phyloP scores from a whole-genome alignment of 805 yeast species.

The Kuraishia cidri region DNA sequence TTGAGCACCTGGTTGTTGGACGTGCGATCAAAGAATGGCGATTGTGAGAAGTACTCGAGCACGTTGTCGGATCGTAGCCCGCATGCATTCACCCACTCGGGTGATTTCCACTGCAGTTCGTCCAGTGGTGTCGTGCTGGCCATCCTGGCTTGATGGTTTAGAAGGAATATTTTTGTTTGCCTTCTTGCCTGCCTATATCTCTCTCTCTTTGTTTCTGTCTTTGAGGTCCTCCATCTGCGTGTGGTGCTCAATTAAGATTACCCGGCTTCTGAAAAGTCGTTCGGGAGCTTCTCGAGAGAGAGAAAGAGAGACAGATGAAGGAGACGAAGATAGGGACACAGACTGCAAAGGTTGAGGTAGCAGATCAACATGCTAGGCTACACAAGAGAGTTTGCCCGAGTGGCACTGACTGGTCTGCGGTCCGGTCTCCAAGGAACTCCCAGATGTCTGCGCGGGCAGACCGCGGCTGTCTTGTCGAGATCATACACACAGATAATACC shows the following conservation, averaged over 20 bases:
- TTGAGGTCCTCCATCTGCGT: not conserved
- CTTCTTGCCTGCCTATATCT: not conserved
- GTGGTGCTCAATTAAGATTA: no score
- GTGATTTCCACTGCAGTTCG: slow-evolving; percentile 94
- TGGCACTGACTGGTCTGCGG: no score
- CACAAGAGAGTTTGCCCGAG: no score
- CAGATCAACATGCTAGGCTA: no score
- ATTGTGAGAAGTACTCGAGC: slow-evolving; percentile 83
- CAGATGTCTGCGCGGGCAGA: no score
- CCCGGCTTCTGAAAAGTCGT: no score
- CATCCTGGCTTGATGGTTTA: not conserved
- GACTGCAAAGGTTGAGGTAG: no score
- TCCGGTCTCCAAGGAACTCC: no score
- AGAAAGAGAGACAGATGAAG: no score
- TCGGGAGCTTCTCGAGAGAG: no score
- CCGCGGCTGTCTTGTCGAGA: not conserved
- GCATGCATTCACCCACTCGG: slow-evolving; percentile 91
- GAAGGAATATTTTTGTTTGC: not conserved
- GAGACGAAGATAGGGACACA: no score
- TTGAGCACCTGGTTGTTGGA: slow-evolving; percentile 90
- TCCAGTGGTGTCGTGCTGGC: slow-evolving; percentile 40
- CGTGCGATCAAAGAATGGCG: slow-evolving; percentile 92
- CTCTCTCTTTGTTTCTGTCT: not conserved
- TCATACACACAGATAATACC: slow-evolving; percentile 3
- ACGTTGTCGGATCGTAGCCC: slow-evolving; percentile 88